Evolutionary conservation across 345 rosid genomes (phyloP).

Genomic region (Adansonia digitata): DNA sequence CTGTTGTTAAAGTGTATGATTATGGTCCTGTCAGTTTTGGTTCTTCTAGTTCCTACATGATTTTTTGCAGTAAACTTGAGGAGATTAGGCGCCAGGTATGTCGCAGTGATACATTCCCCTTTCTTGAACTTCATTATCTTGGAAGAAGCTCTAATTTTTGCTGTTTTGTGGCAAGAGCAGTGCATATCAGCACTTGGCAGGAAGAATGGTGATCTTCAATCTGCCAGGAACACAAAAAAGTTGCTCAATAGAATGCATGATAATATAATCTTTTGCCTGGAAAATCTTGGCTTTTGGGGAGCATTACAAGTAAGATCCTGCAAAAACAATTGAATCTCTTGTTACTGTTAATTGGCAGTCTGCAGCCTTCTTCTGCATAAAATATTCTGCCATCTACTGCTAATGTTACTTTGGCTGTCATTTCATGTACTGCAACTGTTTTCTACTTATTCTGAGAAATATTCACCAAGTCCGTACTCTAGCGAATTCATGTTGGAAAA

Average conservation of each 20-base stretch:
- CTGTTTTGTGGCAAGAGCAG: constrained; percentile 43
- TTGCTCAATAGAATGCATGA: constrained; percentile 60
- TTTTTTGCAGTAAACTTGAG: constrained; percentile 34
- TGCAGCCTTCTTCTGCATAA: not conserved
- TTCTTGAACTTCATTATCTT: constrained; percentile 18
- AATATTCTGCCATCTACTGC: not conserved
- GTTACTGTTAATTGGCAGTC: constrained; percentile 2
- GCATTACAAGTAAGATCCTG: constrained; percentile 58
- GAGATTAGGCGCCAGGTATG: constrained; percentile 58
- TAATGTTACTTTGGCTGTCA: not conserved
- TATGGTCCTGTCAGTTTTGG: constrained; percentile 45
- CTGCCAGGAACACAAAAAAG: constrained; percentile 46
- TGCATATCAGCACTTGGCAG: constrained; percentile 48
- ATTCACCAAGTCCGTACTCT: not conserved
- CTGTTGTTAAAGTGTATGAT: constrained; percentile 52
- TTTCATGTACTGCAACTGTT: not conserved
- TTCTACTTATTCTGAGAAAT: not conserved
- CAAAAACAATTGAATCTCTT: constrained; percentile 11
- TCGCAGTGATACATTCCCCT: constrained; percentile 12
- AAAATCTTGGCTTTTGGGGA: constrained; percentile 81
- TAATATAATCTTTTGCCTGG: constrained; percentile 53
- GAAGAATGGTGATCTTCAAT: constrained; percentile 44
- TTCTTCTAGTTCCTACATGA: constrained; percentile 25
- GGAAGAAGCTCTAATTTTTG: constrained; percentile 13
- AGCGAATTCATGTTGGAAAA: not conserved